Conservation (phyloP, 2,329 filamentous ascomycete genomes). For the Fusarium heterosporum region DNA sequence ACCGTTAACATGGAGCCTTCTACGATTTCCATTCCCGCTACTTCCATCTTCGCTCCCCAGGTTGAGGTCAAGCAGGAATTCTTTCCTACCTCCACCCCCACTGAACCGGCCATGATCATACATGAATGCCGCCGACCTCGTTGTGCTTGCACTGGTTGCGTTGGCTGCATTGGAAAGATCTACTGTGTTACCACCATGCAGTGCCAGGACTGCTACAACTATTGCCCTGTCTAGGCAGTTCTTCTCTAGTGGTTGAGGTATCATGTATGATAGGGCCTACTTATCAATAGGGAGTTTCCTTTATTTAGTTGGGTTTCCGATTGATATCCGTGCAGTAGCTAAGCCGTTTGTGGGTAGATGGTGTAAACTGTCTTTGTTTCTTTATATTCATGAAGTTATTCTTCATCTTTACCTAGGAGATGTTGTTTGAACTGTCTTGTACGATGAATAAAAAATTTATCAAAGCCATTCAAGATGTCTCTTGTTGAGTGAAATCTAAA, state of each 20-base stretch:
- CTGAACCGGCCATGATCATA: fast-evolving
- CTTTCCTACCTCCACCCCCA: fast-evolving
- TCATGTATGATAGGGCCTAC: background rate
- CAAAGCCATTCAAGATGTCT: too few species aligned
- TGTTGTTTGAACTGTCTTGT: too few species aligned
- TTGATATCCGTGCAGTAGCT: too few species aligned
- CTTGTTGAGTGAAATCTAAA: too few species aligned
- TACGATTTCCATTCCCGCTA: background rate
- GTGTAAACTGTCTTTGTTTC: too few species aligned
- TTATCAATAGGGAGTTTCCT: too few species aligned
- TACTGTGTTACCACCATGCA: slow-evolving; percentile 13
- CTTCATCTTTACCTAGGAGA: too few species aligned
- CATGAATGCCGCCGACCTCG: background rate
- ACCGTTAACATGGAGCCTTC: background rate
- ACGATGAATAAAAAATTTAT: too few species aligned
- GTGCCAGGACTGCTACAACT: slow-evolving; percentile 12
- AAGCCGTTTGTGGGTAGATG: too few species aligned
- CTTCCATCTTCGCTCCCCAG: fast-evolving
- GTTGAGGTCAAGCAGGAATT: background rate
- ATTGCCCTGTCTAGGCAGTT: background rate
- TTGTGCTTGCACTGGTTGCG: background rate
- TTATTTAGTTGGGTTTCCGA: too few species aligned
- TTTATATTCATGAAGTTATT: too few species aligned
- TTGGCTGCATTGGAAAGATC: background rate
- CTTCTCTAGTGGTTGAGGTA: too few species aligned